Base-by-base conservation (phyloP, 805 yeast genomes). In the Lachancea nothofagi region DNA sequence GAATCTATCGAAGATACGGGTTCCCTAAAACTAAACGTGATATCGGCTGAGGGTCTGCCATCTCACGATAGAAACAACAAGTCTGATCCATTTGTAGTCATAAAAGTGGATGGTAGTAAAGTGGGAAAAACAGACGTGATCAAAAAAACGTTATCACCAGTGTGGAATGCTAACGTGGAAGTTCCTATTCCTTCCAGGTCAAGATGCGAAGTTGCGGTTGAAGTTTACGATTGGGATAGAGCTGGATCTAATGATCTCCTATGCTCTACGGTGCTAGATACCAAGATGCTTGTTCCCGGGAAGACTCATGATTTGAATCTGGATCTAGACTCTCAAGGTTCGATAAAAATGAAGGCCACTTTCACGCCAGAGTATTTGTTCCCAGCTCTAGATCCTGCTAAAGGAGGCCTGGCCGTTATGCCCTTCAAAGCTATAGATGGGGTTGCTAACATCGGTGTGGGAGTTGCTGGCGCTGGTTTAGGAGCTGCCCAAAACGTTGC, bases 1-100 rank as follows among this genome's bases (percentile, higher is more conserved):
- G 93, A 83, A 51, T 70, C 82, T 4, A 70, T 82, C 43, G 54
- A 69, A 43, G 90, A 84, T 55, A 82, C 86, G 18, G 94, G 94
- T 51, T 48, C 65, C 9, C 57, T 83, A 36, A 67, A 71, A 31
- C 55, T 83, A 48, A 78, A 75, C 27, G 63, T 84, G 39, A 51
- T 79, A 27, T 69, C 75, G 34, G 93, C 78, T 22, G 67, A 67
- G 19, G 61, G 67, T 36, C 63, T 84, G 43, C 54, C 60, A 35
- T 62, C 87, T 6, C 82, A 77, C 33, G 93, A 84, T 57, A 64
- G 75, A 39, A 80, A 80, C 51, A 93, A 93, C 40, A 79, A 78
- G 53, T 80, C 90, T 3, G 94, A 84, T 65, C 94, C 94, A 40
- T 75, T 67, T 51, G 71, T 71, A 33, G 62, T 61, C 18, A 58